Conservation (phyloP, 2,329 filamentous ascomycete genomes). For the Ceratocystis alfenasii region DNA sequence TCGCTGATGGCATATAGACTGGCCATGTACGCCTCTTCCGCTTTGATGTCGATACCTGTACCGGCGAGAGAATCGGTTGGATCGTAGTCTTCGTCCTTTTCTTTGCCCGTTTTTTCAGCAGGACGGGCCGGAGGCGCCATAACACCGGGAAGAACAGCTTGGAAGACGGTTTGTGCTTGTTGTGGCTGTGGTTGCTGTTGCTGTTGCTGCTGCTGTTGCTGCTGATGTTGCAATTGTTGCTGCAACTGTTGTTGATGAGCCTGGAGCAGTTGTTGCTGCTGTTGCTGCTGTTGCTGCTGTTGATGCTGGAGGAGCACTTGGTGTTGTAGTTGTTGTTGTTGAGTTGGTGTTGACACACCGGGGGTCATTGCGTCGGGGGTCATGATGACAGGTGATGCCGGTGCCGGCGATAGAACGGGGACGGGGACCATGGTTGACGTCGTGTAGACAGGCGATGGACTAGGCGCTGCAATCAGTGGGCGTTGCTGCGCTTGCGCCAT, state of each 20-base stretch:
- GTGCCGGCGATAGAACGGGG: constrained; percentile 20
- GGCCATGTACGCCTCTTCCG: constrained; percentile 73
- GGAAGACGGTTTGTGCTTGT: constrained; percentile 14
- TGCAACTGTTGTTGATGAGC: constrained; percentile 13
- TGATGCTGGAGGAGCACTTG: constrained; percentile 16
- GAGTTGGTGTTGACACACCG: constrained; percentile 9
- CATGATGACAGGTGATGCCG: constrained; percentile 19
- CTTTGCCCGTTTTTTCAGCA: constrained; percentile 50
- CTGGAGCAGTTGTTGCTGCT: constrained; percentile 15
- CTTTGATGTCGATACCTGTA: constrained; percentile 75
- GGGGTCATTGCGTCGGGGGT: constrained; percentile 19
- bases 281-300: constrained; percentile 16
- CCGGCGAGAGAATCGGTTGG: constrained; percentile 72
- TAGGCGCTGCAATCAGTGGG: constrained; percentile 14
- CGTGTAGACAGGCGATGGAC: constrained; percentile 23
- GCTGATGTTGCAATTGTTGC: constrained; percentile 10
- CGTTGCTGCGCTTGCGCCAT: constrained; percentile 23
- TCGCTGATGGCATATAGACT: constrained; percentile 39
- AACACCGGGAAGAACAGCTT: constrained; percentile 28
- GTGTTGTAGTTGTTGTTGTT: constrained; percentile 16
- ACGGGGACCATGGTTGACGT: constrained; percentile 24
- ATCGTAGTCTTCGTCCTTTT: constrained; percentile 56
- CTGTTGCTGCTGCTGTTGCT: background rate
- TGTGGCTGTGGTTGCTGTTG: constrained; percentile 2
- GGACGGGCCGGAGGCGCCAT: constrained; percentile 52